phyloP scores from a whole-genome alignment of 2,329 filamentous ascomycete genomes.

The Stachybotrys chlorohalonatus region DNA sequence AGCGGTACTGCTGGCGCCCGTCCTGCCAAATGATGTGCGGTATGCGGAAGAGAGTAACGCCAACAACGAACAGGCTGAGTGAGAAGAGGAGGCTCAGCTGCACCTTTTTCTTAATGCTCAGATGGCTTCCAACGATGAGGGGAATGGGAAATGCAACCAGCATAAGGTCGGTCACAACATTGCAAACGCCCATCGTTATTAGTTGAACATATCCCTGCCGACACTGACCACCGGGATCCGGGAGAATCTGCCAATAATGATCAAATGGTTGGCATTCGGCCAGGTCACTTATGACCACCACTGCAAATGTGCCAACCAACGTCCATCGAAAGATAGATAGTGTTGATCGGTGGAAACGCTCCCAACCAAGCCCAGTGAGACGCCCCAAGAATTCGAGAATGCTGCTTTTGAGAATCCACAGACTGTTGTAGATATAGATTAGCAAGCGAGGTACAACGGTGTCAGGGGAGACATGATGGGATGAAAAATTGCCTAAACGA shows the following conservation, averaged over 20 bases:
- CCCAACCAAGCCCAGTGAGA: conserved; percentile 75
- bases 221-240: conserved; percentile 78
- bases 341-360: conserved; percentile 61
- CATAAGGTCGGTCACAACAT: conserved; percentile 80
- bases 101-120: conserved; percentile 68
- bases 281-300: conserved; percentile 71
- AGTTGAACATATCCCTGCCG: conserved; percentile 82
- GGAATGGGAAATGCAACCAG: conserved; percentile 84
- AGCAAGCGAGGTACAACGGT: background rate
- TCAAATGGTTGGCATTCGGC: conserved; percentile 71
- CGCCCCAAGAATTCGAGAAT: conserved; percentile 88
- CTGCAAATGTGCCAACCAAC: conserved; percentile 69
- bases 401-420: conserved; percentile 87
- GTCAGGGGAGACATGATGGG: background rate
- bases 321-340: conserved; percentile 66
- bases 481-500: background rate
- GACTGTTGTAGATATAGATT: conserved; percentile 37
- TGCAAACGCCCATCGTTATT: conserved; percentile 80
- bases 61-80: conserved; percentile 71
- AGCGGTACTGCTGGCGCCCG: conserved; percentile 78
- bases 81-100: conserved; percentile 76
- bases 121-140: conserved; percentile 71
- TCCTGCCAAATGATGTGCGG: conserved; percentile 61
- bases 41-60: conserved; percentile 73
- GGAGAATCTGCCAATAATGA: conserved; percentile 73